Evolutionary conservation across 768 basidiomycete species (phyloP), one percentile per base, ranked within the genome.

Genomic region (Trametes villosa): DNA sequence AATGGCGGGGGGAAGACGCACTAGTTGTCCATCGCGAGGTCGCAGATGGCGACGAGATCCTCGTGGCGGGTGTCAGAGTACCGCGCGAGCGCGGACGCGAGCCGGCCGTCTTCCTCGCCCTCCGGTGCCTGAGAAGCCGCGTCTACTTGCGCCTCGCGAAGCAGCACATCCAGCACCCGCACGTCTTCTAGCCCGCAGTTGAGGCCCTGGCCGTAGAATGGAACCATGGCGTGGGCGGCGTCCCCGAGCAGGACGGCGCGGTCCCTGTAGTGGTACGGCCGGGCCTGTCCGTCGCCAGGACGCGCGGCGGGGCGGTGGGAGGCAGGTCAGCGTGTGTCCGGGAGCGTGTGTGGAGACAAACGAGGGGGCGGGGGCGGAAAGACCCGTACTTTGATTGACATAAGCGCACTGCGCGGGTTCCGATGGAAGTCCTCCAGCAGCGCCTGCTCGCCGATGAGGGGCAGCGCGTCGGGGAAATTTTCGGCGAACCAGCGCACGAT

Each of bases 171-270:
- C 65, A 99, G 82, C 53, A 98, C 85, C 66, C 97, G 86, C 67
- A 98, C 95, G 74, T 99, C 96, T 77, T 99, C 96, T 53, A 99
- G 83, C 17, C 96, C 96, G 71, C 96, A 97, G 71, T 99, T 99
- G 67, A 98, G 83, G 41, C 96, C 96, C 81, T 99, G 96, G 42
- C 96, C 92, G 72, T 91, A 95, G 78, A 95, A 96, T 63, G 96
- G 96, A n/a, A 96, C 95, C 95, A 98, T 98, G 42, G 94, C 91
- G 75, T 99, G 96, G 12, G 94, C 93, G 40, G 96, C 90, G 75
- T 99, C 96, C 56, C 96, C 96, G 50, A 99, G 76, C 56, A 98
- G 83, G 38, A 98, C 82, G 63, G 81, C 93, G 67, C 91, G 83
- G 77, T 94, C 92, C 76, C 84, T 83, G 80, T 93, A 94, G 75